These are phyloP conservation scores for Termitomyces sp. DNA, from an alignment of 768 basidiomycete species.

Conservation along the genomic window DNA sequence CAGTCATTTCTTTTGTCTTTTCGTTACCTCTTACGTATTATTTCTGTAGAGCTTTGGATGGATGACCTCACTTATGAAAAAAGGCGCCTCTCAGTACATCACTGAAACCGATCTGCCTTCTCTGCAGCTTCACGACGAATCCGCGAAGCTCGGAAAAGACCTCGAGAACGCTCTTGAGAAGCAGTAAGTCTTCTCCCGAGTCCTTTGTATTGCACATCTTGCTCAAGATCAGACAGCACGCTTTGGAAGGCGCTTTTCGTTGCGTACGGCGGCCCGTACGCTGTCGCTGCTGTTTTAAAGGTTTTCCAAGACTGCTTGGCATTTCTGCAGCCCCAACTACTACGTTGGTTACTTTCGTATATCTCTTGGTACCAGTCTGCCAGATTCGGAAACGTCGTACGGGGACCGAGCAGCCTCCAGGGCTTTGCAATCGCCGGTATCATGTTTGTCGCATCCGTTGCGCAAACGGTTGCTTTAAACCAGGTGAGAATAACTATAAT, in stretches of 20 bases:
- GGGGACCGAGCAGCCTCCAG: slow-evolving; percentile 36
- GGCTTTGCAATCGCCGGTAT: slow-evolving; percentile 71
- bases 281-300: slow-evolving; percentile 59
- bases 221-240: slow-evolving; percentile 31
- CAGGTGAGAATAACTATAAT: slow-evolving; percentile 42
- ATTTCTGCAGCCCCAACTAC: slow-evolving; percentile 84
- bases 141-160: slow-evolving; percentile 56
- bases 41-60: slow-evolving; percentile 65
- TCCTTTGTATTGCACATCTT: not conserved
- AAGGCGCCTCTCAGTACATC: slow-evolving; percentile 59
- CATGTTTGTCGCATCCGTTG: slow-evolving; percentile 80
- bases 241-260: slow-evolving; percentile 70
- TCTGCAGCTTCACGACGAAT: slow-evolving; percentile 61
- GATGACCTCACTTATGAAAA: slow-evolving; percentile 77
- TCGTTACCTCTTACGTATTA: not conserved
- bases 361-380: slow-evolving; percentile 71
- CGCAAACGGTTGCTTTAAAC: slow-evolving; percentile 75
- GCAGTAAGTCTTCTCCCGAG: slow-evolving; percentile 39
- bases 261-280: slow-evolving; percentile 78
- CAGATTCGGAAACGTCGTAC: slow-evolving; percentile 25
- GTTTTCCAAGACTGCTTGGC: slow-evolving; percentile 73
- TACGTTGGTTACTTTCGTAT: slow-evolving; percentile 73
- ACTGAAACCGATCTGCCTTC: slow-evolving; percentile 85
- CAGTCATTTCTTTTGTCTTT: not conserved
- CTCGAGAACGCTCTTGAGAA: slow-evolving; percentile 57